Conservation (phyloP, 805 yeast genomes). For the Lipomyces spencermartinsiae region DNA sequence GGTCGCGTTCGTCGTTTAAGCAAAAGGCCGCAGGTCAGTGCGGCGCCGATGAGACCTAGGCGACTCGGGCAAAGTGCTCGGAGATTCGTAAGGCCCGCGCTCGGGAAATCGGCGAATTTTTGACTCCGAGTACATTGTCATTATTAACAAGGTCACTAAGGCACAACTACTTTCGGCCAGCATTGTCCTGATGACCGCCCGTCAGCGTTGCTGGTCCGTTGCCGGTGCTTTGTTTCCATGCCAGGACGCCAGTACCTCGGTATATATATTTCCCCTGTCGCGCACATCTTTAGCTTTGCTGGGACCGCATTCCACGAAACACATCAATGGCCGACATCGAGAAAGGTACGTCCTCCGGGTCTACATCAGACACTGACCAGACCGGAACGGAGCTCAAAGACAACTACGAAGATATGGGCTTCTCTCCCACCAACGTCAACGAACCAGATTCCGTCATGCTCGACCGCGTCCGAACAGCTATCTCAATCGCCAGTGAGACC, state of each 20-base stretch:
- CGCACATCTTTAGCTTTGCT: not conserved
- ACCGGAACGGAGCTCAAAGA: conserved; percentile 13
- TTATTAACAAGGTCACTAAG: no score
- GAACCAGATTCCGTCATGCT: conserved; percentile 23
- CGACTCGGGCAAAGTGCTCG: no score
- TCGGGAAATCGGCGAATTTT: no score
- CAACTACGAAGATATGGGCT: conserved; percentile 25
- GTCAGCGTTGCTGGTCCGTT: no score
- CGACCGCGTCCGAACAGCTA: conserved; percentile 27
- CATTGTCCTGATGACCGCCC: no score
- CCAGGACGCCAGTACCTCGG: not conserved
- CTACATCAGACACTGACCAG: not conserved
- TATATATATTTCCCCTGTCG: not conserved
- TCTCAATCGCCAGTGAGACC: conserved; percentile 29
- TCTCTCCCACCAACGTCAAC: conserved; percentile 16
- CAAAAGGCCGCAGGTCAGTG: no score
- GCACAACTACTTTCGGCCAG: no score
- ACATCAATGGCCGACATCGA: conserved; percentile 15
- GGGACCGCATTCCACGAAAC: not conserved
- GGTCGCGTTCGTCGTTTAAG: no score
- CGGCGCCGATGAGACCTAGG: no score
- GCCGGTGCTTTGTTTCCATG: no score
- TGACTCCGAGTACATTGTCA: no score
- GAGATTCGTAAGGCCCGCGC: no score
- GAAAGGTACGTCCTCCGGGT: conserved; percentile 15